Base-by-base conservation (phyloP, 1,284 basidiomycete genomes). In the Taiwanofungus camphoratus region DNA sequence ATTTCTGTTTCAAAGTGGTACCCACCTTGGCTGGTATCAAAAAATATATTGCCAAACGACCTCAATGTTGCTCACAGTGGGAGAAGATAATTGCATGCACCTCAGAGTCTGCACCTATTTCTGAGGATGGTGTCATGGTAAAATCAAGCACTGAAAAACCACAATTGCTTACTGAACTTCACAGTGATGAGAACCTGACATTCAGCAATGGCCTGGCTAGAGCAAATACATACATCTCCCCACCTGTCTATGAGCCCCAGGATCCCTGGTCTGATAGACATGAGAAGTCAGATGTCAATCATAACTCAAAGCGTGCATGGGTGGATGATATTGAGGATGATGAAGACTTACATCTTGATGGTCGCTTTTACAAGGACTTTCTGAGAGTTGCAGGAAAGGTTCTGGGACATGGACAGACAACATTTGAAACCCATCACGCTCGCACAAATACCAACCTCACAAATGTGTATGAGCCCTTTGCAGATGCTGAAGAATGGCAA, bases 401-500 rank as follows among this genome's bases (percentile, higher is more conserved):
- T n/a, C 26, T 9, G 11, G 31, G 11, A 16, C 8, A 33, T 8
- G 31, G 31, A 9, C 7, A 16, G 31, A 33, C 1, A 1, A 16
- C 16, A 16, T 33, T 33, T 33, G 31, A 9, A 16, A 16, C 31
- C 16, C 1, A 16, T 33, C 31, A 1, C 18, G 31, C 9, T 7
- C 7, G 31, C 7, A 6, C 18, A 9, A 7, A 1, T 6, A 16
- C 11, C 7, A 16, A 9, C 31, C 11, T 7, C 7, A 1, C 15
- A 9, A 33, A 16, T 16, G 36, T 6, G 8, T 39, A 29, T 19
- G 38, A n/a, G 4, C 38, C 38, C 13, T 39, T 39, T 18, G 23
- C n/a, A 4, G 38, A 39, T 15, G 26, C 27, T 5, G 38, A 39
- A 22, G 57, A 60, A 39, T 58, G 57, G 57, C 49, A 56, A 36